Conservation (phyloP, 1,284 basidiomycete species). For the Sphagnurus paluster region DNA sequence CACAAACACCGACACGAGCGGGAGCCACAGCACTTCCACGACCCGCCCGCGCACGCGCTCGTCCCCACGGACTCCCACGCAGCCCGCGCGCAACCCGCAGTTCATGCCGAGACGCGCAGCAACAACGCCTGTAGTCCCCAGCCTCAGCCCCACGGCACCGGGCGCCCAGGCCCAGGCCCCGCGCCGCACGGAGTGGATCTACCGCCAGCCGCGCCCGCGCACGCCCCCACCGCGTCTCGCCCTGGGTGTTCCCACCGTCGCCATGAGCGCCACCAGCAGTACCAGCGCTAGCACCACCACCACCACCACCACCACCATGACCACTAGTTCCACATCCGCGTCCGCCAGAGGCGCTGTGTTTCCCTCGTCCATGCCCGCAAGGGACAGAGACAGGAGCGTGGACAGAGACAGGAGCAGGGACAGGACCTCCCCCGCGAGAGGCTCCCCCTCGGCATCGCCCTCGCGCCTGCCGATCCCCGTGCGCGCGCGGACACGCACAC, state of each 20-base stretch:
- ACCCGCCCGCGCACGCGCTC: constrained; percentile 3
- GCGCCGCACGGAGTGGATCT: constrained; percentile 42
- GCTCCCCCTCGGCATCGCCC: background rate
- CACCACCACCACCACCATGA: constrained; percentile 8
- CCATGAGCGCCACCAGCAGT: background rate
- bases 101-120: no score
- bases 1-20: no score
- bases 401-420: no score
- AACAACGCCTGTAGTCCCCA: no score
- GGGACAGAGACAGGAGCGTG: no score
- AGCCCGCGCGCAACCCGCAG: constrained; percentile 22
- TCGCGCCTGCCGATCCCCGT: constrained; percentile 10
- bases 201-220: constrained; percentile 41
- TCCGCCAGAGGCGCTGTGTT: no score
- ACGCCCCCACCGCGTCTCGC: constrained; percentile 20
- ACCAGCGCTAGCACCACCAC: constrained; percentile 19
- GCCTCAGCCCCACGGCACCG: no score
- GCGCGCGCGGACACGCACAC: constrained; percentile 9
- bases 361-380: no score
- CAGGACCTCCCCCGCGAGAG: background rate
- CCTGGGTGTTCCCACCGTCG: background rate
- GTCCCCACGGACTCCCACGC: constrained; percentile 13
- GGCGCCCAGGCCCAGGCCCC: constrained; percentile 9
- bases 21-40: no score
- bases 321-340: constrained; percentile 1